Conservation (phyloP, 2,329 filamentous ascomycete species). For the Dothideomycetes sp. region DNA sequence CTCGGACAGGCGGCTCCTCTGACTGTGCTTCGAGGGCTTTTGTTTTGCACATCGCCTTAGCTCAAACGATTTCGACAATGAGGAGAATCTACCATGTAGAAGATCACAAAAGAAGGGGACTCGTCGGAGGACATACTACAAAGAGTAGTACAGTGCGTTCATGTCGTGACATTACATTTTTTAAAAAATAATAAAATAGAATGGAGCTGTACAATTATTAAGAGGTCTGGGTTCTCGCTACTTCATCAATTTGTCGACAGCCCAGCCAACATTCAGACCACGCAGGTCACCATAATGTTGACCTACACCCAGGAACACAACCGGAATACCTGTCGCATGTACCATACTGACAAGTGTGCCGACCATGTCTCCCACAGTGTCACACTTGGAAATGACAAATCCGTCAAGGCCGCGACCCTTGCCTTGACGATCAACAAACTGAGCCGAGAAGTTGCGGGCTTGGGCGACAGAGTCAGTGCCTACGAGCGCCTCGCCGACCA, state of each 20-base stretch:
- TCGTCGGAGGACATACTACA: too few species aligned
- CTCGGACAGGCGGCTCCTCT: too few species aligned
- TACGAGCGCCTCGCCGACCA: constrained; percentile 89
- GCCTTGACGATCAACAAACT: constrained; percentile 48
- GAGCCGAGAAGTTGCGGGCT: constrained; percentile 89
- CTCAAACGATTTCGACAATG: too few species aligned
- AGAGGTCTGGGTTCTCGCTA: constrained; percentile 20
- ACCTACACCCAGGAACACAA: constrained; percentile 76
- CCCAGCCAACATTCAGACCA: constrained; percentile 55
- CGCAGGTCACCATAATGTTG: constrained; percentile 60
- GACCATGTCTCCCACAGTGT: constrained; percentile 99
- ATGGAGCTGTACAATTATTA: too few species aligned
- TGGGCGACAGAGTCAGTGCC: constrained; percentile 93
- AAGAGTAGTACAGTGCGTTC: too few species aligned
- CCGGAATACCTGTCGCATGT: constrained; percentile 91
- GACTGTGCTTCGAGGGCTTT: too few species aligned
- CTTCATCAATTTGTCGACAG: constrained; percentile 52
- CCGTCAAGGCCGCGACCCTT: constrained; percentile 74
- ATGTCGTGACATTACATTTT: too few species aligned
- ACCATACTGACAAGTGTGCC: constrained; percentile 93
- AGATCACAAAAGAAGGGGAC: too few species aligned
- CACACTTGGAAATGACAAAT: constrained; percentile 97
- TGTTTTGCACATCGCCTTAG: too few species aligned
- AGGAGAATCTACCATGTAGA: too few species aligned
- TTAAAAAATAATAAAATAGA: too few species aligned